A percentile compares a stretch with the other conserved stretches of the same genome.
These are phyloP conservation scores for Leishmania major DNA, from an alignment of 208 protist species.

Conservation along the genomic window DNA sequence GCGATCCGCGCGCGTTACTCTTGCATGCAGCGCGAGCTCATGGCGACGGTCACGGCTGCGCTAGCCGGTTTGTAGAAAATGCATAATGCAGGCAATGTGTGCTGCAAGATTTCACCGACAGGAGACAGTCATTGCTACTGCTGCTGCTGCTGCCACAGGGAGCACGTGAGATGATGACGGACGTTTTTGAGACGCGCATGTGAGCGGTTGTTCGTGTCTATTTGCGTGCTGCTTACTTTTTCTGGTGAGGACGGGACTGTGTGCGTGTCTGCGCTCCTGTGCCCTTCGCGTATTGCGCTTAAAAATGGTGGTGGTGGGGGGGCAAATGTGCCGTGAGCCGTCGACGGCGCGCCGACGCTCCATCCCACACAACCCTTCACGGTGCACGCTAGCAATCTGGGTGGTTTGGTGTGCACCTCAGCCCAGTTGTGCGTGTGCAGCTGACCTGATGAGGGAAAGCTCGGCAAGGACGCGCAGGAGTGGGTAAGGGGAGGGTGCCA, in stretches of 20 bases:
- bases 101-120: background rate
- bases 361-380: background rate
- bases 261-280: too few relatives aligned
- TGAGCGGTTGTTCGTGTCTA: background rate
- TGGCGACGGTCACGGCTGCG: background rate
- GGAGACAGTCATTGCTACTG: background rate
- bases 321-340: background rate
- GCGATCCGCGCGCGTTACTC: constrained; percentile 12
- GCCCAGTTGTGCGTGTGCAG: background rate
- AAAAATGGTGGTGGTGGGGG: background rate
- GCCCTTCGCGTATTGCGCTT: background rate
- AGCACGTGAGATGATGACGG: background rate
- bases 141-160: background rate
- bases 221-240: background rate
- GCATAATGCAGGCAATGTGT: background rate
- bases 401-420: background rate
- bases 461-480: background rate
- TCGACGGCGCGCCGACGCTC: background rate
- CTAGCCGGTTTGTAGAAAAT: background rate
- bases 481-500: background rate
- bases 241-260: background rate
- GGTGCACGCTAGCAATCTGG: background rate
- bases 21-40: constrained; percentile 21
- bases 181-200: too few relatives aligned
- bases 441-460: background rate